These are phyloP conservation scores for Starmera quercuum DNA, from an alignment of 805 yeast genomes.

Conservation along the genomic window DNA sequence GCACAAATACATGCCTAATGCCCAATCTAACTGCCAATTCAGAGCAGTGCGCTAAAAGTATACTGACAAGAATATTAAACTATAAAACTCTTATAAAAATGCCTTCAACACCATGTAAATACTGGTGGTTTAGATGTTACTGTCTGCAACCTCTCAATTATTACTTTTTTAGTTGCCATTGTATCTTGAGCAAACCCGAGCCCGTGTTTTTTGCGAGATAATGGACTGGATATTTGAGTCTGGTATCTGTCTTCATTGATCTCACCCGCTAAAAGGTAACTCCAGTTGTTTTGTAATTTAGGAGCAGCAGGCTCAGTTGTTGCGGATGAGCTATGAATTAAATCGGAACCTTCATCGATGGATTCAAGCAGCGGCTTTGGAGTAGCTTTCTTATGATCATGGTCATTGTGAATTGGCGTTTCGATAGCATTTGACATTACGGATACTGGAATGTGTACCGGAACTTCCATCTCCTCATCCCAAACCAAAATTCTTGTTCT, in stretches of 20 bases:
- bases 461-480: constrained; percentile 57
- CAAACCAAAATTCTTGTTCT: constrained; percentile 47
- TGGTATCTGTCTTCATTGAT: constrained; percentile 20
- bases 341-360: neutral
- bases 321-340: neutral
- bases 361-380: neutral
- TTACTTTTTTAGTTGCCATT: constrained; percentile 32
- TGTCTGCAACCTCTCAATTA: constrained; percentile 52
- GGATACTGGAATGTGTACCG: constrained; percentile 31
- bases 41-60: too few species aligned
- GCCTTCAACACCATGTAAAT: constrained; percentile 59
- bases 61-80: too few species aligned
- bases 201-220: neutral
- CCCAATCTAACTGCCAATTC: too few species aligned
- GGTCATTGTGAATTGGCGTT: constrained; percentile 22
- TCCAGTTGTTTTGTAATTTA: constrained; percentile 23
- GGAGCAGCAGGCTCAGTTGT: neutral
- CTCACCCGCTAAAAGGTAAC: constrained; percentile 21
- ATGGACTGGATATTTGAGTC: neutral
- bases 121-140: constrained; percentile 52
- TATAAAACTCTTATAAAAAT: too few species aligned
- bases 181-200: constrained; percentile 8
- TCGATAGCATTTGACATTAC: constrained; percentile 36
- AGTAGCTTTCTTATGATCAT: neutral
- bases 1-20: too few species aligned